phyloP scores from a whole-genome alignment of 2,329 filamentous ascomycete genomes.

The Daldinia sp. region DNA sequence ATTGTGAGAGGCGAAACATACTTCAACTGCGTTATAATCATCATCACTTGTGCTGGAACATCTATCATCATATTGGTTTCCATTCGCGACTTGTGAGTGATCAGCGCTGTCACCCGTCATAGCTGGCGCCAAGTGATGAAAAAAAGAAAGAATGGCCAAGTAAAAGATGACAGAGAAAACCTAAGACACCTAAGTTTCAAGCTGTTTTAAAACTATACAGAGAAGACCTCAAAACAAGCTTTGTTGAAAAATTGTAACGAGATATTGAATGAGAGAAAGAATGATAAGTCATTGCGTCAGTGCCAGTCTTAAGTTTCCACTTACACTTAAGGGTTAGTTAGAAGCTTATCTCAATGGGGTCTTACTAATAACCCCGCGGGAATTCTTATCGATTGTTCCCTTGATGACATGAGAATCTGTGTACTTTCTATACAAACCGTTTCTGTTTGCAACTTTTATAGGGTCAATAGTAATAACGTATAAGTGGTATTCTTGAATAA shows the following conservation, averaged over 20 bases:
- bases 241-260: not conserved
- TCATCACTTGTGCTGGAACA: constrained; percentile 64
- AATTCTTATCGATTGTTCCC: constrained; percentile 27
- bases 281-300: constrained; percentile 37
- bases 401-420: constrained; percentile 1
- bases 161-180: constrained; percentile 2
- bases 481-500: too few species aligned
- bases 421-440: too few species aligned
- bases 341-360: constrained; percentile 7
- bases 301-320: not conserved
- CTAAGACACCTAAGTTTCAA: not conserved
- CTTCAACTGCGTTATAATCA: constrained; percentile 65
- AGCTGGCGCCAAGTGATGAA: constrained; percentile 10
- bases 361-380: constrained; percentile 35
- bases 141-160: constrained; percentile 1
- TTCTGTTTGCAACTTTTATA: too few species aligned
- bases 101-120: constrained; percentile 37
- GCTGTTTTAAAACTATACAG: not conserved
- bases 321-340: constrained; percentile 2
- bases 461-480: too few species aligned
- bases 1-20: constrained; percentile 48
- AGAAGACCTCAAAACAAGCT: not conserved
- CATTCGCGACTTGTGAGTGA: constrained; percentile 38
- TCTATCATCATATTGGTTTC: constrained; percentile 54
- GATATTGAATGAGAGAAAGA: not conserved